Conservation (phyloP, 495 filamentous ascomycete genomes). For the Acidomyces sp. region DNA sequence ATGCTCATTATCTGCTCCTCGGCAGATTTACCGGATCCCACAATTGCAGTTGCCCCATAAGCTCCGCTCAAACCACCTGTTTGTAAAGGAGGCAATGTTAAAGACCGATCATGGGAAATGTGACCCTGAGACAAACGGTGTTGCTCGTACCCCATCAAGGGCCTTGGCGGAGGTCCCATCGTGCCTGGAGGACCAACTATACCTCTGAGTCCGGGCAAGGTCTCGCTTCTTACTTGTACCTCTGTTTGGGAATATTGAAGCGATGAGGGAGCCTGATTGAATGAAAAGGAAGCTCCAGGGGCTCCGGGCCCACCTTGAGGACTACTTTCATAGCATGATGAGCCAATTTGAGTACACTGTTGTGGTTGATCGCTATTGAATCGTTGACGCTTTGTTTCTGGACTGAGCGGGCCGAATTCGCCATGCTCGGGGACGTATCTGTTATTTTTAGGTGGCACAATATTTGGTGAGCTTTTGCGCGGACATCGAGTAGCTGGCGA, state of each 20-base stretch:
- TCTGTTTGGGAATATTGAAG: conserved; percentile 3
- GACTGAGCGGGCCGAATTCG: conserved; percentile 19
- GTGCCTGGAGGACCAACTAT: conserved; percentile 22
- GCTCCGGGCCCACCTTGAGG: background rate
- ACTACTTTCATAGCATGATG: conserved; percentile 1
- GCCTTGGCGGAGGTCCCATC: conserved; percentile 17
- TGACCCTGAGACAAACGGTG: conserved; percentile 17
- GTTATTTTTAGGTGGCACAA: conserved; percentile 11
- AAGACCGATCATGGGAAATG: conserved; percentile 12
- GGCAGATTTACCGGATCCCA: conserved; percentile 23
- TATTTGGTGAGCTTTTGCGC: conserved; percentile 3
- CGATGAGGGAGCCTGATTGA: conserved; percentile 2
- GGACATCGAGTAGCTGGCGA: conserved; percentile 19
- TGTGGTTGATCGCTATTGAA: conserved; percentile 14
- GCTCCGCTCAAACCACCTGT: conserved; percentile 9
- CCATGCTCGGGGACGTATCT: conserved; percentile 19
- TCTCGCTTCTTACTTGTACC: conserved; percentile 7
- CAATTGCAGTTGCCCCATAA: conserved; percentile 6
- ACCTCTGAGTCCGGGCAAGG: conserved; percentile 15
- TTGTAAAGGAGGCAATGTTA: conserved; percentile 46
- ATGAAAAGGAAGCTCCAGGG: conserved; percentile 21
- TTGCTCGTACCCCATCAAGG: conserved; percentile 19
- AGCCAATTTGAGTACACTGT: conserved; percentile 1
- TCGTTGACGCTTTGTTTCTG: conserved; percentile 26
- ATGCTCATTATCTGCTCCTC: conserved; percentile 24